Percentiles rank a stretch among this genome's conserved stretches.
Conservation (phyloP, 2,329 filamentous ascomycete genomes). For the Colletotrichum costaricense region DNA sequence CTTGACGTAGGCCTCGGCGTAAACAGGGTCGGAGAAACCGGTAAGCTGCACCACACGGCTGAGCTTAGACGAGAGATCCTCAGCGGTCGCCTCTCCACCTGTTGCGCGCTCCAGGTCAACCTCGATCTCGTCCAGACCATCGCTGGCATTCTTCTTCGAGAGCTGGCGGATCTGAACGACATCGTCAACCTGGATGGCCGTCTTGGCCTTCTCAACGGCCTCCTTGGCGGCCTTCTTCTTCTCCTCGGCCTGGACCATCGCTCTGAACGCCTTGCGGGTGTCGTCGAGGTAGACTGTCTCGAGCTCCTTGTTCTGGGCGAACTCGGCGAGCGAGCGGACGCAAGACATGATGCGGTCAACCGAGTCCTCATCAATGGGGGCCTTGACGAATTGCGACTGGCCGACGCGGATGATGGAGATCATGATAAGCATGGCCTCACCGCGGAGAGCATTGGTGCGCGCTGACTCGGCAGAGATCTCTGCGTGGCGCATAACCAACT, state of each 20-base stretch:
- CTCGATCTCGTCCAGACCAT: slow-evolving; percentile 87
- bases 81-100: slow-evolving; percentile 83
- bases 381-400: slow-evolving; percentile 98
- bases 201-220: slow-evolving; percentile 91
- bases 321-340: slow-evolving; percentile 91
- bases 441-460: slow-evolving; percentile 91
- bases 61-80: slow-evolving; percentile 92
- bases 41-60: slow-evolving; percentile 97
- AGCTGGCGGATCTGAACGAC: slow-evolving; percentile 93
- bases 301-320: slow-evolving; percentile 87
- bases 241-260: slow-evolving; percentile 97
- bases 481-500: slow-evolving; percentile 96
- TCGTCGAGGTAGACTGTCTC: slow-evolving; percentile 95
- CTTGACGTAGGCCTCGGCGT: slow-evolving; percentile 98
- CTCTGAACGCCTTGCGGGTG: slow-evolving; percentile 93
- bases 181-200: slow-evolving; percentile 94
- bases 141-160: slow-evolving; percentile 86
- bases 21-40: slow-evolving; percentile 97
- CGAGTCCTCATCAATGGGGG: slow-evolving; percentile 96
- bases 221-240: slow-evolving; percentile 97
- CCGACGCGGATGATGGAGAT: slow-evolving; percentile 98
- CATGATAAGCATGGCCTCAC: slow-evolving; percentile 99
- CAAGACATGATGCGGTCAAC: slow-evolving; percentile 99
- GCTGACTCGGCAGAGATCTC: slow-evolving; percentile 89
- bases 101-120: slow-evolving; percentile 94